Evolutionary conservation across 306 rosid species (phyloP).

Genomic region (Malus asiatica): DNA sequence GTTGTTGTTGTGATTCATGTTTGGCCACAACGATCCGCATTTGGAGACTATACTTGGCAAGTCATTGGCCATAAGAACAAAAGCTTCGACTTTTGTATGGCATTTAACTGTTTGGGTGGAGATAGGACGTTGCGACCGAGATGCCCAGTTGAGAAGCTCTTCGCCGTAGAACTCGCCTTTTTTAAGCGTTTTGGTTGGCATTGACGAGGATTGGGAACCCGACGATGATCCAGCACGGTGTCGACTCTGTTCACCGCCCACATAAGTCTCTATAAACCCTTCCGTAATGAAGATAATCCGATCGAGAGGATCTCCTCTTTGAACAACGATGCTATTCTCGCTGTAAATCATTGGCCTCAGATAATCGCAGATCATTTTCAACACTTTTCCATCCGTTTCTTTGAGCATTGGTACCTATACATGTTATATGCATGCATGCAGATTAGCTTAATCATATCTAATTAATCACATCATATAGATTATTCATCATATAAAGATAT

Average conservation of each 20-base stretch:
- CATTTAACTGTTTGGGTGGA: slow-evolving; percentile 34
- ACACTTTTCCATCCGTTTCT: background rate
- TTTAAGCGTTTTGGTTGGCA: background rate
- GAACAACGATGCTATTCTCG: slow-evolving; percentile 5
- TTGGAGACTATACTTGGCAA: background rate
- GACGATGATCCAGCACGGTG: background rate
- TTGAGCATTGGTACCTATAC: slow-evolving; percentile 14
- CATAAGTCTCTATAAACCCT: slow-evolving; percentile 1
- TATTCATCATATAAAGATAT: background rate
- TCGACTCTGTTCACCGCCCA: background rate
- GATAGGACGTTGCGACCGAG: slow-evolving; percentile 25
- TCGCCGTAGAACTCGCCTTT: slow-evolving; percentile 15
- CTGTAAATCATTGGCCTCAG: slow-evolving; percentile 10
- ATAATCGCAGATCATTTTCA: slow-evolving; percentile 4
- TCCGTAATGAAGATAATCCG: slow-evolving; percentile 15
- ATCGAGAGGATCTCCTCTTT: slow-evolving; percentile 4
- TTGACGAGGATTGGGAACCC: background rate
- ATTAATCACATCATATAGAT: background rate
- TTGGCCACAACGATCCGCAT: background rate
- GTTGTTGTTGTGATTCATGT: background rate
- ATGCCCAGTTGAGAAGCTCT: slow-evolving; percentile 28
- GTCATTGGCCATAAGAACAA: background rate
- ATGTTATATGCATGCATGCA: background rate
- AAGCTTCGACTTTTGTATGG: slow-evolving; percentile 34
- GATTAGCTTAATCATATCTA: background rate